Evolutionary conservation across 495 filamentous ascomycete species (phyloP).

Genomic region (Trichoderma virens): DNA sequence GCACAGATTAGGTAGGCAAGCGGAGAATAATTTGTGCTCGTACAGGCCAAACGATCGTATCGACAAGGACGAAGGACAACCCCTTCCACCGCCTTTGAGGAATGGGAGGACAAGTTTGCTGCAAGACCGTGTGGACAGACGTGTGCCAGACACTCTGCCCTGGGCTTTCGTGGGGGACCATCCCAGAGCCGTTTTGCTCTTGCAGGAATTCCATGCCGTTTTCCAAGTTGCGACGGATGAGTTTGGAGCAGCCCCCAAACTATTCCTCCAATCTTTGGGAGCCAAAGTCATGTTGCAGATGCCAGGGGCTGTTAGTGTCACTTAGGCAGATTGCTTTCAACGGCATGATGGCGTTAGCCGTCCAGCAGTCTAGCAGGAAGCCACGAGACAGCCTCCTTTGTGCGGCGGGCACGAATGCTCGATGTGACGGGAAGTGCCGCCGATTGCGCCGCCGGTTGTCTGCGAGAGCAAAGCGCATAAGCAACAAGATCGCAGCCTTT

Average conservation of each 20-base stretch:
- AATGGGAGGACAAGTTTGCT: too few relatives aligned
- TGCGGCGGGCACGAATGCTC: background rate
- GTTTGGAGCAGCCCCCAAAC: background rate
- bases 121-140: too few relatives aligned
- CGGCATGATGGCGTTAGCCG: background rate
- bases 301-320: background rate
- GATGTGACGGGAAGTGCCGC: background rate
- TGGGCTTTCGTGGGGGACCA: too few relatives aligned
- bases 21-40: background rate
- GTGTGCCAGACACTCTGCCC: too few relatives aligned
- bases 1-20: background rate
- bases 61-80: too few relatives aligned
- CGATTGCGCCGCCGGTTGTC: background rate
- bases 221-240: too few relatives aligned
- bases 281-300: conserved; percentile 8
- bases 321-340: background rate
- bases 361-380: background rate
- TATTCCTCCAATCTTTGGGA: background rate
- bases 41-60: background rate
- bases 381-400: background rate
- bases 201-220: too few relatives aligned
- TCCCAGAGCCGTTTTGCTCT: too few relatives aligned
- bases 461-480: background rate
- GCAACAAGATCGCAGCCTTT: background rate
- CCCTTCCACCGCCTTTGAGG: too few relatives aligned